Evolutionary conservation across 495 filamentous ascomycete species (phyloP).

Genomic region (Aspergillus sparsus): DNA sequence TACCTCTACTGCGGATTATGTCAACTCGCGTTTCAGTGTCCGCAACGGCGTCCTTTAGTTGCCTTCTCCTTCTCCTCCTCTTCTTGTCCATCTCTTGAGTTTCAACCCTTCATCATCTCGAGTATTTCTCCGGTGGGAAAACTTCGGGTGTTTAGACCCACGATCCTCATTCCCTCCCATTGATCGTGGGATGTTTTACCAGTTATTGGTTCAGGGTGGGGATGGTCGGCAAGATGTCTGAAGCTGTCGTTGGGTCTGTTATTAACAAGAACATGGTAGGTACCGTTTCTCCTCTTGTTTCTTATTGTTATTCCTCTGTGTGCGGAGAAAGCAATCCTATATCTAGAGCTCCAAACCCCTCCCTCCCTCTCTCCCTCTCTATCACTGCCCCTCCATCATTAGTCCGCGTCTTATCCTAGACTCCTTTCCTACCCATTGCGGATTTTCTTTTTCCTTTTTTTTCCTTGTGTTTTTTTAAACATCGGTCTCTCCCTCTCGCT

Average conservation of each 20-base stretch:
- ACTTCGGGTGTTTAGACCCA: slow-evolving; percentile 17
- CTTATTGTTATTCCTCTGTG: not conserved
- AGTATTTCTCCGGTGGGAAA: slow-evolving; percentile 12
- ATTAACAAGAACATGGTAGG: not conserved
- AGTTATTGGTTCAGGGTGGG: slow-evolving; percentile 6
- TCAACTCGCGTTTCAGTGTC: not conserved
- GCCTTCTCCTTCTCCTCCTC: not conserved
- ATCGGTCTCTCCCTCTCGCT: not conserved
- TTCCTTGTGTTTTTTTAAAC: not conserved
- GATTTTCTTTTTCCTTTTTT: not conserved
- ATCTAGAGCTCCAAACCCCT: slow-evolving; percentile 19
- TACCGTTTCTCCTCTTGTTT: not conserved
- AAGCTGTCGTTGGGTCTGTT: slow-evolving; percentile 3
- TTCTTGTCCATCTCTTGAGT: not conserved
- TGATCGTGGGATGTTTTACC: slow-evolving; percentile 9
- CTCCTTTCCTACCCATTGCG: not conserved
- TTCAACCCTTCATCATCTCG: not conserved
- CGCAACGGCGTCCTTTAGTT: slow-evolving; percentile 1
- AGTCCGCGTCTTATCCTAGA: not conserved
- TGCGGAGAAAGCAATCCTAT: slow-evolving; percentile 6
- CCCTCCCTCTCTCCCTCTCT: not conserved
- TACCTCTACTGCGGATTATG: no score
- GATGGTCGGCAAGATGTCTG: not conserved
- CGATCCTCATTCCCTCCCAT: not conserved
- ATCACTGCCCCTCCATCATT: slow-evolving; percentile 8